Base-by-base conservation (phyloP, 345 rosid species). In the Salix udensis region DNA sequence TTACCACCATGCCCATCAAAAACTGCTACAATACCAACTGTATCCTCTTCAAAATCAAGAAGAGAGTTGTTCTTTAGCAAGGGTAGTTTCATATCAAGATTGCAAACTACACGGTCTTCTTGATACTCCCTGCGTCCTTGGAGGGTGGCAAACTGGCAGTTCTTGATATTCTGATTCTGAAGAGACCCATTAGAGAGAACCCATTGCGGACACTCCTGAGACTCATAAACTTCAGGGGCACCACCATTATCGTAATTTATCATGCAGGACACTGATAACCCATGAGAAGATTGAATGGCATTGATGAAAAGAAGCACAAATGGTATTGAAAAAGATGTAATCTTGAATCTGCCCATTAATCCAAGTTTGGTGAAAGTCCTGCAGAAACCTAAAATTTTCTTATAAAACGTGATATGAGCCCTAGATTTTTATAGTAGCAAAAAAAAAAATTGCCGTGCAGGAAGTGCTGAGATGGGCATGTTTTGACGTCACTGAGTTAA, bases 1-100 rank as follows among this genome's bases (percentile, higher is more conserved):
- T 34, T 28, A 2, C 80, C 86, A 8, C 74, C 78, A 65, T 78
- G 84, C 5, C 84, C 86, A 68, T 84, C 84, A 80, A 80, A 84
- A 24, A 80, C 72, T n/a, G 80, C 82, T 4, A 70, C 66, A 34
- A 75, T 26, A 26, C 77, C 66, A 39, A 80, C 67, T 58, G 19
- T 21, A 21, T 36, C 79, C 48, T 61, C 72, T 67, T 61, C 64
- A 12, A 60, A 28, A 52, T 52, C 58, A 52, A 52, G 58, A 52
- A 18, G 58, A 18, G 58, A 52, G 10, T 18, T 18, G 58, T 52
- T 52, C 58, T 52, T 18, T 19, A 34, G 70, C 30, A 76, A 39
- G 5, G 75, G 76, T 24, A 73, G 10, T 28, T 42, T 76, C 55
- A 65, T 26, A 28, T 69, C 60, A 65, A 79, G 80, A 72, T 72